Evolutionary conservation across 2,329 filamentous ascomycete genomes (phyloP).

Genomic region (Colletotrichum liriopes): DNA sequence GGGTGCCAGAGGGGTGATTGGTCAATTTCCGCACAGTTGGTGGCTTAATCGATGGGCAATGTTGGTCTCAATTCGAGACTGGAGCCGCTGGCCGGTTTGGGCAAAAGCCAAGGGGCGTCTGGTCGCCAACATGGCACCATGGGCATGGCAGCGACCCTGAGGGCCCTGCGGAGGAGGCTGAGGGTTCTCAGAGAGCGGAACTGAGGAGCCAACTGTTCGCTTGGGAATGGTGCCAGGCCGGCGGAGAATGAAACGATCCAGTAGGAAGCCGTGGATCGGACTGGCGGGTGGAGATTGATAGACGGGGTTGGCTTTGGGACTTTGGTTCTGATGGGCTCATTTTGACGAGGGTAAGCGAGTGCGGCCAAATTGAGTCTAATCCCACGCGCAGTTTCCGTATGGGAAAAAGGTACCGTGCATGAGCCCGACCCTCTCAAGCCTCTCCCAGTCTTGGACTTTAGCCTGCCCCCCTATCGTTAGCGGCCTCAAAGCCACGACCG

Average conservation of each 20-base stretch:
- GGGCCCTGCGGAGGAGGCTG: slow-evolving; percentile 29
- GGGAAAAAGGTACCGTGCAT: slow-evolving; percentile 41
- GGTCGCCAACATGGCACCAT: slow-evolving; percentile 3
- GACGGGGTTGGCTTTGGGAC: slow-evolving; percentile 23
- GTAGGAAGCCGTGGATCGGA: slow-evolving; percentile 24
- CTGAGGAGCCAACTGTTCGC: slow-evolving; percentile 14
- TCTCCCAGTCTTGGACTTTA: slow-evolving; percentile 1
- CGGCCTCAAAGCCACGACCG: slow-evolving; percentile 36
- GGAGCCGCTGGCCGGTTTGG: slow-evolving; percentile 7
- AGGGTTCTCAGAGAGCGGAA: slow-evolving; percentile 25
- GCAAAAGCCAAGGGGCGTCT: background rate
- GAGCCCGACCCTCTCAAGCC: slow-evolving; percentile 1
- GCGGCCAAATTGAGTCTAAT: slow-evolving; percentile 36
- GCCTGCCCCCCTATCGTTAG: slow-evolving; percentile 23
- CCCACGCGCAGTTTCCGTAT: slow-evolving; percentile 10
- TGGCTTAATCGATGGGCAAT: slow-evolving; percentile 18
- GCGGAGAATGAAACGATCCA: slow-evolving; percentile 34
- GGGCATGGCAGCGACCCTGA: slow-evolving; percentile 28
- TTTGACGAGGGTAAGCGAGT: slow-evolving; percentile 37
- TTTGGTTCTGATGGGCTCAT: slow-evolving; percentile 42
- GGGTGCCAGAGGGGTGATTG: slow-evolving; percentile 29
- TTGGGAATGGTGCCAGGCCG: slow-evolving; percentile 20
- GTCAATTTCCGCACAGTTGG: slow-evolving; percentile 29
- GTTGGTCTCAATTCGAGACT: slow-evolving; percentile 23
- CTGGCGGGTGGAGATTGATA: slow-evolving; percentile 28